These are phyloP conservation scores for Raffaelea arxii DNA, from an alignment of 2,329 filamentous ascomycete species.

Conservation along the genomic window DNA sequence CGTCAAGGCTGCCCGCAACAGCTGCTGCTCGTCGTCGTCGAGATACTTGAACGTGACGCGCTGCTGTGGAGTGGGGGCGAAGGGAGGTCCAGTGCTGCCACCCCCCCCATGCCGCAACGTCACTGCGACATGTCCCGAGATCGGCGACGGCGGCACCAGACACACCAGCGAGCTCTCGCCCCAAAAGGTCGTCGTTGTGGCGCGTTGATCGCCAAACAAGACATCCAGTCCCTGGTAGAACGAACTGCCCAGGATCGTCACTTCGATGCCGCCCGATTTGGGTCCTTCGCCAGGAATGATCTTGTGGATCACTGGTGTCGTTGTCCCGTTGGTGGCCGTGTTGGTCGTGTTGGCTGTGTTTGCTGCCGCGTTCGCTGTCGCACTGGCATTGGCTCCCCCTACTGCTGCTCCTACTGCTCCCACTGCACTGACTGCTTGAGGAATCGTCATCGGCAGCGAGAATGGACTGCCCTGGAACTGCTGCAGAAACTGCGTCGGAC, in stretches of 20 bases:
- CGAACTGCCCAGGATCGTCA: conserved; percentile 71
- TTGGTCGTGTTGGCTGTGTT: too few relatives aligned
- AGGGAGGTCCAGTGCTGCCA: conserved; percentile 22
- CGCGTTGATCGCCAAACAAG: conserved; percentile 62
- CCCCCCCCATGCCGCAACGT: conserved; percentile 48
- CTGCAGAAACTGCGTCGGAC: conserved; percentile 33
- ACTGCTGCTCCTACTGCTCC: background rate
- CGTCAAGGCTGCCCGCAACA: conserved; percentile 58
- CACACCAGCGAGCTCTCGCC: conserved; percentile 72
- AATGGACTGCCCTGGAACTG: conserved; percentile 39
- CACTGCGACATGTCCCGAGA: conserved; percentile 60
- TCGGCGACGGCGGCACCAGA: conserved; percentile 60
- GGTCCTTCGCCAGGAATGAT: conserved; percentile 77
- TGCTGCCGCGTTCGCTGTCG: too few relatives aligned
- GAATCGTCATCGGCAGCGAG: conserved; percentile 36
- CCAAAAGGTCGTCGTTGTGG: conserved; percentile 70
- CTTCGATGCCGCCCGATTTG: conserved; percentile 74
- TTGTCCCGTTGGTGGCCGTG: conserved; percentile 11
- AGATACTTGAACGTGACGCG: conserved; percentile 59
- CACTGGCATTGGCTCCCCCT: too few relatives aligned
- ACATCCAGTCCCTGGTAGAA: conserved; percentile 73
- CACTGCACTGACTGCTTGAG: background rate
- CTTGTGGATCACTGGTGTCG: conserved; percentile 62
- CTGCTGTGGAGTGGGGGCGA: conserved; percentile 30
- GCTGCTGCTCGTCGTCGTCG: conserved; percentile 58